Evolutionary conservation across 1,139 yeast species (phyloP).

Genomic region (Yamadazyma kanchanaburiensis): DNA sequence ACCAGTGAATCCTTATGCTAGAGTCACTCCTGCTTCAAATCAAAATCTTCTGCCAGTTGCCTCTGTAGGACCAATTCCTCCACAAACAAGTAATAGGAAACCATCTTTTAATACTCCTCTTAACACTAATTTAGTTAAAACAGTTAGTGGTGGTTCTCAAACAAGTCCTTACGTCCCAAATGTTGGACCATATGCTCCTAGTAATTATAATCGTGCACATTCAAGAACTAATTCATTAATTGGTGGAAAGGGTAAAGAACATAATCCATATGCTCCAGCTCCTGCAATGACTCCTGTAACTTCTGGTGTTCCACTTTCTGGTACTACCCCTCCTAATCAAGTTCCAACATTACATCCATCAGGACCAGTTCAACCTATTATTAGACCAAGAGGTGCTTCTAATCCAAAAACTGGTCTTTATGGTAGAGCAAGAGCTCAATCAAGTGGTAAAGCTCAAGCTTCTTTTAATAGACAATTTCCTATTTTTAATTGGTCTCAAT

Average conservation of each 20-base stretch:
- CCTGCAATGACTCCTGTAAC: slow-evolving; percentile 11
- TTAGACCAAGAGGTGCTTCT: slow-evolving; percentile 27
- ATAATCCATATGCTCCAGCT: slow-evolving; percentile 46
- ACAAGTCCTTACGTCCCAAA: slow-evolving; percentile 45
- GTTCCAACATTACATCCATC: background rate
- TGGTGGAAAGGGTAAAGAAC: slow-evolving; percentile 41
- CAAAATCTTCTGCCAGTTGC: slow-evolving; percentile 3
- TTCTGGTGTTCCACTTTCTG: background rate
- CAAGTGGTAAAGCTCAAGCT: slow-evolving; percentile 25
- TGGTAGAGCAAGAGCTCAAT: slow-evolving; percentile 18
- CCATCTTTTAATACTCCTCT: slow-evolving; percentile 3
- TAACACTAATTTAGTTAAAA: slow-evolving; percentile 19
- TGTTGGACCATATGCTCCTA: slow-evolving; percentile 48
- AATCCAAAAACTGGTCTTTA: slow-evolving; percentile 26
- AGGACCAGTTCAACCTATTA: slow-evolving; percentile 4
- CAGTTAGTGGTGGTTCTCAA: slow-evolving; percentile 18
- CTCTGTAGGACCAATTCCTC: slow-evolving; percentile 2
- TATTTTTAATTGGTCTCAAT: slow-evolving; percentile 65
- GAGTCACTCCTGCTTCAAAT: slow-evolving; percentile 4
- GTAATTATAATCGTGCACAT: slow-evolving; percentile 31
- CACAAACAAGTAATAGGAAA: slow-evolving; percentile 1
- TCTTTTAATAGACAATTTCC: slow-evolving; percentile 66
- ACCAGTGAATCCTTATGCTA: slow-evolving; percentile 17
- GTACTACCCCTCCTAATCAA: slow-evolving; percentile 1
- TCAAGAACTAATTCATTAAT: slow-evolving; percentile 43